Evolutionary conservation across 169 alveolate species (phyloP).

Genomic region (Eimeria nieschulzi): DNA sequence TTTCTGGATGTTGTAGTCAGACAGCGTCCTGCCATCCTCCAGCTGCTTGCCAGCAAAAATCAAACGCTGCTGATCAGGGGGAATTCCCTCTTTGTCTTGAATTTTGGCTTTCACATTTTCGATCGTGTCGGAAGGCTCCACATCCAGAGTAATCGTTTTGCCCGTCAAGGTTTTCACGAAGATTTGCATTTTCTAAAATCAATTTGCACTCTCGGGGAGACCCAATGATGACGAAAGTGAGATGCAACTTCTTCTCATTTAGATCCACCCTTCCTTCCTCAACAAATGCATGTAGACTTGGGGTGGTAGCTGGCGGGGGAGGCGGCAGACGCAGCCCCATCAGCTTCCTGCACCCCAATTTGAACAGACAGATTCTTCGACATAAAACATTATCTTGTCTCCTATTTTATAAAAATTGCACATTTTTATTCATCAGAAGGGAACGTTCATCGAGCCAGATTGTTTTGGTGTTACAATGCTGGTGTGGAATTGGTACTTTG

Average conservation of each 20-base stretch:
- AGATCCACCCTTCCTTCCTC: background rate
- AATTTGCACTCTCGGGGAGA: background rate
- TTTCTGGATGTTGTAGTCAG: slow-evolving; percentile 98
- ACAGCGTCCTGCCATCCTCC: slow-evolving; percentile 98
- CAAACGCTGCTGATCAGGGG: slow-evolving; percentile 99
- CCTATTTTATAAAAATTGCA: too few relatives aligned
- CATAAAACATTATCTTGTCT: too few relatives aligned
- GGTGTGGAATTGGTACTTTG: background rate
- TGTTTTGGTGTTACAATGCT: background rate
- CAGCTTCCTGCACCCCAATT: background rate
- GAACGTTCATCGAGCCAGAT: too few relatives aligned
- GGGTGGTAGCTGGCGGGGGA: slow-evolving; percentile 66
- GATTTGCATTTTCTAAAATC: slow-evolving; percentile 88
- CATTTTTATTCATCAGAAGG: too few relatives aligned
- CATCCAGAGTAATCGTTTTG: slow-evolving; percentile 96
- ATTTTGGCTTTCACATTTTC: slow-evolving; percentile 93
- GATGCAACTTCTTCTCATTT: background rate
- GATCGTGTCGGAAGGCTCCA: slow-evolving; percentile 96
- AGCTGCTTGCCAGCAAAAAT: slow-evolving; percentile 99
- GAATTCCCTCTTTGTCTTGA: slow-evolving; percentile 88
- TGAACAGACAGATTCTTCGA: too few relatives aligned
- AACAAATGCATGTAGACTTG: slow-evolving; percentile 37
- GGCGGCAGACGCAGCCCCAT: slow-evolving; percentile 44
- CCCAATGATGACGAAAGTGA: background rate
- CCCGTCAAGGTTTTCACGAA: slow-evolving; percentile 97